Evolutionary conservation across 2,329 filamentous ascomycete species (phyloP).

Genomic region (Trichophyton rubrum): DNA sequence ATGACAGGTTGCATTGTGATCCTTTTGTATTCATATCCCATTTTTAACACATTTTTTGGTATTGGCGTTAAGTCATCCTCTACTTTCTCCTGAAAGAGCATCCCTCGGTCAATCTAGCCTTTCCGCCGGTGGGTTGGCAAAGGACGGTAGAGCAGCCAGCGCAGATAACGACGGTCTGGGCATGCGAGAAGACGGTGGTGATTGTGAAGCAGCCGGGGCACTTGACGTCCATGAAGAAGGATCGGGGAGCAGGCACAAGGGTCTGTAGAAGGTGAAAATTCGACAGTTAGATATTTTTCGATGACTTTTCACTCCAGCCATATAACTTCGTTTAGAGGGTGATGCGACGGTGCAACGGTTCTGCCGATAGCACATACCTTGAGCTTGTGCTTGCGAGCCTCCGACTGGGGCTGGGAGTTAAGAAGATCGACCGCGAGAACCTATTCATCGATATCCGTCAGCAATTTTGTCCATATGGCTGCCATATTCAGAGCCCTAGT

Average conservation of each 20-base stretch:
- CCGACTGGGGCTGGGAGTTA: slow-evolving; percentile 93
- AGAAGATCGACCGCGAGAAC: slow-evolving; percentile 99
- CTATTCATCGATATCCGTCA: slow-evolving; percentile 37
- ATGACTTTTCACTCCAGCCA: not conserved
- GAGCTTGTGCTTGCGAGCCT: slow-evolving; percentile 99
- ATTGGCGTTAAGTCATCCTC: slow-evolving; percentile 13
- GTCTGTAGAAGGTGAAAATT: slow-evolving; percentile 42
- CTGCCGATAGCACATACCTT: slow-evolving; percentile 55
- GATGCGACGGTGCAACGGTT: not conserved
- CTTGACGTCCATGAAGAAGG: slow-evolving; percentile 99
- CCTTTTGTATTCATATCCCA: slow-evolving; percentile 4
- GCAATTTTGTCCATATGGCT: slow-evolving; percentile 1
- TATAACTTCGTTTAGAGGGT: not conserved
- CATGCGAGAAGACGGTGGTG: slow-evolving; percentile 99
- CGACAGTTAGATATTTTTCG: slow-evolving; percentile 1
- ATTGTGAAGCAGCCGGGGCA: slow-evolving; percentile 99
- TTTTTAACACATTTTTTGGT: slow-evolving; percentile 1
- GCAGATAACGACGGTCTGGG: slow-evolving; percentile 99
- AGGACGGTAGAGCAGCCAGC: slow-evolving; percentile 98
- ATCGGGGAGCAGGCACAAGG: slow-evolving; percentile 90
- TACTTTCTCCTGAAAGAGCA: slow-evolving; percentile 99
- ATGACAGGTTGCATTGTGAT: slow-evolving; percentile 5
- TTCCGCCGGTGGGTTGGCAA: slow-evolving; percentile 98
- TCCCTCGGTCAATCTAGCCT: slow-evolving; percentile 97
- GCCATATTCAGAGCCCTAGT: not conserved